Evolutionary conservation across 148 eudicot species (phyloP), one percentile per base, ranked within the genome.

Genomic region (Persicaria tinctoria): DNA sequence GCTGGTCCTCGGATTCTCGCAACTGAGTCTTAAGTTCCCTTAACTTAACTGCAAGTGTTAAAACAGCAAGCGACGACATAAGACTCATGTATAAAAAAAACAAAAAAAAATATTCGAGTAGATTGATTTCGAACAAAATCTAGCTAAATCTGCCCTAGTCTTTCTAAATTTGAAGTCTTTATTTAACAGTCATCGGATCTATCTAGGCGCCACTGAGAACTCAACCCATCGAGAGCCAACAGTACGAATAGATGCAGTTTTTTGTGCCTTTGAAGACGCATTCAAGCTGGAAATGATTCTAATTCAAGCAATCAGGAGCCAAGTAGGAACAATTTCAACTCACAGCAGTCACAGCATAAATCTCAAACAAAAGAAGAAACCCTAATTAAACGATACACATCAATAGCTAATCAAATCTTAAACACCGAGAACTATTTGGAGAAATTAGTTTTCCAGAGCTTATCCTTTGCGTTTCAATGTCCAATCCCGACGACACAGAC

Each of bases 21-120:
- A 91, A 75, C 81, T 89, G 89, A 48, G 86, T 84, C 83, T 93
- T 93, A 68, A 93, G 86, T 83, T 86, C 79, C 60, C 88, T 88
- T 68, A 91, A 70, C 73, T 85, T 87, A 5, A 45, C 98, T 94
- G 80, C 74, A 78, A 73, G 48, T 10, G 23, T 45, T 7, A 14
- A 69, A 44, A 69, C 4, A 1, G 72, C 50, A 10, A 68, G 17
- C 68, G 32, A 0, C 8, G 3, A 68, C 71, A 68, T 38, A 68
- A 44, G 44, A 14, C 20, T 18, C 18, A 2, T 69, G 3, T 0
- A 44, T 23, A 69, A 56, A 4, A 4, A 17, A 51, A 16, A 66
- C n/a, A 3, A 32, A 32, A 4, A 53, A 13, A 3, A 44, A 23
- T 23, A 23, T 23, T 18, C 12, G 45, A 18, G 27, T 46, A 13